phyloP scores from a whole-genome alignment of 2,329 filamentous ascomycete genomes.

The Ophiocordyceps polyrhachis-furcata region DNA sequence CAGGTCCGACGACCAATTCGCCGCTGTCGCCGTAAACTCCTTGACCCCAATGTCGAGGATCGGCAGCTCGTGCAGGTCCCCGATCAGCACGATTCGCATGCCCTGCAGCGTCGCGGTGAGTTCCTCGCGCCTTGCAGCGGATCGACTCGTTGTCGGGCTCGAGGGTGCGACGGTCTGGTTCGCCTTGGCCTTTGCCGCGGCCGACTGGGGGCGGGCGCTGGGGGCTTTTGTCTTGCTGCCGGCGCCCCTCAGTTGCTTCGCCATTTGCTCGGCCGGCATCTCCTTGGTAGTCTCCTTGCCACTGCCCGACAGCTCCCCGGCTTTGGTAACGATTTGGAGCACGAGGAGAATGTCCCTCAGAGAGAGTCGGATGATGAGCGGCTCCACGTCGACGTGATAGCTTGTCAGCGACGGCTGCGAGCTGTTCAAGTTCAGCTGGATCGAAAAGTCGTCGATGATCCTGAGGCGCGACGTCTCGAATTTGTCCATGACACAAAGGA shows the following conservation, averaged over 20 bases:
- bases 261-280: slow-evolving; percentile 31
- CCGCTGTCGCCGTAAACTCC: slow-evolving; percentile 65
- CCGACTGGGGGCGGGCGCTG: slow-evolving; percentile 36
- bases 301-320: slow-evolving; percentile 65
- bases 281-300: slow-evolving; percentile 26
- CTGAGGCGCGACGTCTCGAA: slow-evolving; percentile 81
- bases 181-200: slow-evolving; percentile 24
- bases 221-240: slow-evolving; percentile 36
- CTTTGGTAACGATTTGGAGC: slow-evolving; percentile 79
- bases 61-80: slow-evolving; percentile 86
- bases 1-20: slow-evolving; percentile 80
- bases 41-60: slow-evolving; percentile 90
- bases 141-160: slow-evolving; percentile 3
- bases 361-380: slow-evolving; percentile 75
- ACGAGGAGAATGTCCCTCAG: slow-evolving; percentile 87
- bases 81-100: slow-evolving; percentile 81
- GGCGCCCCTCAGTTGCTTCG: slow-evolving; percentile 29
- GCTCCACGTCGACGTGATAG: slow-evolving; percentile 77
- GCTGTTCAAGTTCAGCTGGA: slow-evolving; percentile 72
- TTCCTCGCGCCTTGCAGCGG: slow-evolving; percentile 39
- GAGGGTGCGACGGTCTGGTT: slow-evolving; percentile 15
- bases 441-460: slow-evolving; percentile 90
- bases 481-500: slow-evolving; percentile 92
- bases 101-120: slow-evolving; percentile 75
- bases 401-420: slow-evolving; percentile 46